Conservation (phyloP, 1,139 yeast species). For the Geotrichum histeridarum region DNA sequence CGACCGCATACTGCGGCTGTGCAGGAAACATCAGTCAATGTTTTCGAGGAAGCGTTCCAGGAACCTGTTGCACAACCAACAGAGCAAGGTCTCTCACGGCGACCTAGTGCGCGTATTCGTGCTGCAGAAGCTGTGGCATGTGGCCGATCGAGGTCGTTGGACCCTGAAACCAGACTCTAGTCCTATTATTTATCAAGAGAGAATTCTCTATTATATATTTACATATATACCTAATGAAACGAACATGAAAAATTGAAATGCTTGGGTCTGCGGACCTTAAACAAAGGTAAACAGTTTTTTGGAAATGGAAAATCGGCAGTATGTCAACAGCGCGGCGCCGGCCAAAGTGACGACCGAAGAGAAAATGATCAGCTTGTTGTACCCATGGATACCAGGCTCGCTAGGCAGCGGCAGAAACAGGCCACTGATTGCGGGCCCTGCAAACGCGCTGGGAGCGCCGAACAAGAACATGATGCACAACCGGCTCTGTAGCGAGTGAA, state of each 20-base stretch:
- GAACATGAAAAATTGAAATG: neutral
- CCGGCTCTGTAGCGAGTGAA: slow-evolving; percentile 44
- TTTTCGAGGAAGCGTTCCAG: slow-evolving; percentile 13
- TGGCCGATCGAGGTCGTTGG: slow-evolving; percentile 7
- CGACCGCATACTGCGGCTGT: neutral
- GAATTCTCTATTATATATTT: too few species aligned
- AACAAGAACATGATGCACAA: slow-evolving; percentile 55
- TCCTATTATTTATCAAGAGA: too few species aligned
- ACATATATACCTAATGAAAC: too few species aligned
- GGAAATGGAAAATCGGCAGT: slow-evolving; percentile 23
- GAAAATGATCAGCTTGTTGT: slow-evolving; percentile 23
- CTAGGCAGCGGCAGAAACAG: slow-evolving; percentile 35
- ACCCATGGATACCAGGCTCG: slow-evolving; percentile 23
- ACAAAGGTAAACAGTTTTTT: slow-evolving; percentile 26
- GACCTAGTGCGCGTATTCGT: slow-evolving; percentile 6
- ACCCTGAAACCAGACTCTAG: slow-evolving; percentile 10
- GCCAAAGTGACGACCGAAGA: slow-evolving; percentile 26
- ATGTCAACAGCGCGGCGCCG: slow-evolving; percentile 20
- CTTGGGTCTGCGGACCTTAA: slow-evolving; percentile 16
- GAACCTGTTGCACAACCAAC: slow-evolving; percentile 4
- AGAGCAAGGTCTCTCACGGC: neutral
- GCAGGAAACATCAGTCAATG: neutral
- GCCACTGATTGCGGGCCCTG: slow-evolving; percentile 48
- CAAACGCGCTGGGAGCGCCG: slow-evolving; percentile 47
- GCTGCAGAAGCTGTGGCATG: neutral